A percentile compares a stretch with the other conserved stretches of the same genome.
These are phyloP conservation scores for Vigna unguiculata DNA, from an alignment of 306 rosid genomes.

Conservation along the genomic window DNA sequence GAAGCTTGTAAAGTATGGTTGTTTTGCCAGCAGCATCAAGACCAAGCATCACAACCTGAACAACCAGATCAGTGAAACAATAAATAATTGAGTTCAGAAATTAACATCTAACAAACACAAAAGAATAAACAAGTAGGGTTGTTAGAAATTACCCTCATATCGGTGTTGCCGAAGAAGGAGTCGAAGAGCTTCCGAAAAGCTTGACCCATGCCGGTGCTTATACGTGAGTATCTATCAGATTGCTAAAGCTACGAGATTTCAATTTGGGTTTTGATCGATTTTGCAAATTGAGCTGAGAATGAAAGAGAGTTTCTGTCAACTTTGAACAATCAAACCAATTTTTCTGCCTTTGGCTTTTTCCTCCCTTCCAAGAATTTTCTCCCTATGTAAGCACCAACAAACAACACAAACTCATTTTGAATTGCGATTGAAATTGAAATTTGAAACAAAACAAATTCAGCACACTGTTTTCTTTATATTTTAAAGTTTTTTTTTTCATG, in stretches of 20 bases:
- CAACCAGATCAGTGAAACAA: conserved; percentile 20
- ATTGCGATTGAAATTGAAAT: neutral
- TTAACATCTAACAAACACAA: neutral
- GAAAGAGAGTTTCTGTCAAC: conserved; percentile 8
- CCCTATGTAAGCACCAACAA: neutral
- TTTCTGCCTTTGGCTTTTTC: neutral
- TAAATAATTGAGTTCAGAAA: neutral
- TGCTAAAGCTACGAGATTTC: neutral
- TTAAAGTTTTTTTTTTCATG: neutral
- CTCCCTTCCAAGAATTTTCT: conserved; percentile 33
- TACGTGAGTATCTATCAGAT: neutral
- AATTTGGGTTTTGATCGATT: neutral
- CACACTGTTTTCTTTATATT: neutral
- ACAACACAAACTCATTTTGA: neutral
- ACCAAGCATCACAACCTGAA: conserved; percentile 95
- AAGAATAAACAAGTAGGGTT: neutral
- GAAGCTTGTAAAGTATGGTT: conserved; percentile 87
- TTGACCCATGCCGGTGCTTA: conserved; percentile 52
- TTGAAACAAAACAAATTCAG: neutral
- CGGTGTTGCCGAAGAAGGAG: conserved; percentile 57
- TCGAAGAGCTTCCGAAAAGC: conserved; percentile 66
- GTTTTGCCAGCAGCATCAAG: conserved; percentile 97
- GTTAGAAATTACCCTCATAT: conserved; percentile 45
- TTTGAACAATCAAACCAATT: conserved; percentile 9
- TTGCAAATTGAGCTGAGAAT: conserved; percentile 16